phyloP scores from a whole-genome alignment of 2,329 filamentous ascomycete genomes.

The Arthrobotrys pseudoclavata region DNA sequence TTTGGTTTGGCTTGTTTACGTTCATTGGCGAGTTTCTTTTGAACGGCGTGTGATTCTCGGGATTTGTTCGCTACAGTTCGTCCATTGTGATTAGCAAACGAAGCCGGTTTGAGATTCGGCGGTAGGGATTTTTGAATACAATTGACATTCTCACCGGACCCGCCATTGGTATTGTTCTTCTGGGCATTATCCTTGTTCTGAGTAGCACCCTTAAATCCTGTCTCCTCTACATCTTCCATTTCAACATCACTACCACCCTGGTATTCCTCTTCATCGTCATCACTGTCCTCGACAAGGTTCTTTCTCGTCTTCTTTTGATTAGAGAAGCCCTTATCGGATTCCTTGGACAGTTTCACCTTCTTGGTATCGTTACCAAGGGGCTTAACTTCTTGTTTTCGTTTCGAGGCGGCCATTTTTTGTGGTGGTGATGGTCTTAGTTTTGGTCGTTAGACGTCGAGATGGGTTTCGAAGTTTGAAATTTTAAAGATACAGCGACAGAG shows the following conservation, averaged over 20 bases:
- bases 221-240: conserved; percentile 63
- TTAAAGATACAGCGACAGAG: conserved; percentile 28
- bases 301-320: conserved; percentile 44
- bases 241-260: conserved; percentile 67
- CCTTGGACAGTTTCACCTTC: conserved; percentile 56
- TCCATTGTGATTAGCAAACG: conserved; percentile 22
- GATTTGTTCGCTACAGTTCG: conserved; percentile 72
- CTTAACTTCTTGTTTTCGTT: conserved; percentile 55
- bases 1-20: conserved; percentile 94
- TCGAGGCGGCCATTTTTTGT: conserved; percentile 47
- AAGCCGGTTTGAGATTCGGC: neutral
- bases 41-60: conserved; percentile 90
- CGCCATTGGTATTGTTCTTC: conserved; percentile 66
- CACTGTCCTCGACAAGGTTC: conserved; percentile 64
- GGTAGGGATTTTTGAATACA: conserved; percentile 9
- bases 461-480: conserved; percentile 29
- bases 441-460: neutral
- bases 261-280: conserved; percentile 66
- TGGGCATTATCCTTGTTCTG: conserved; percentile 67
- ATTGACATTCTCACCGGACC: conserved; percentile 38
- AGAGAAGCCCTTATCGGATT: conserved; percentile 31
- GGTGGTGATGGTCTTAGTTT: neutral
- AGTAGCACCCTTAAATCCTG: conserved; percentile 64
- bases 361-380: conserved; percentile 42
- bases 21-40: conserved; percentile 87